Conservation (phyloP, 345 rosid genomes). For the Syzygium aqueum region DNA sequence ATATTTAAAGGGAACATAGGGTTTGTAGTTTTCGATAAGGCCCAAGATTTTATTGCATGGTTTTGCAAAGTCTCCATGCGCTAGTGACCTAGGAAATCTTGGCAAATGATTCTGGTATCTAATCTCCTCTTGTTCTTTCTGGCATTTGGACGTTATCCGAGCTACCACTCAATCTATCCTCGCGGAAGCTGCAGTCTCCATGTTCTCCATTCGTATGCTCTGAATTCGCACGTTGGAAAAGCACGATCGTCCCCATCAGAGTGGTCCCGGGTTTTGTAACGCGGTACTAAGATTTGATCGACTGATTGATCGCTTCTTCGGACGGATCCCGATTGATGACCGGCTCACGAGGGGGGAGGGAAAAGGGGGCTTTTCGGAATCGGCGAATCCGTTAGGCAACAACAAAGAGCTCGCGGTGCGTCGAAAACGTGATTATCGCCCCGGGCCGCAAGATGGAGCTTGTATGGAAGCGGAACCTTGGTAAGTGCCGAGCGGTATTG, state of each 20-base stretch:
- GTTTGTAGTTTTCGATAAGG: not conserved
- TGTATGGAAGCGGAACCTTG: not conserved
- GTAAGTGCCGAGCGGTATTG: not conserved
- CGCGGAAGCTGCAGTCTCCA: not conserved
- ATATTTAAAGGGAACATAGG: not conserved
- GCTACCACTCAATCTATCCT: not conserved
- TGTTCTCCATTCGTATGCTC: not conserved
- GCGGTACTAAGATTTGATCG: not conserved
- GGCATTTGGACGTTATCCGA: not conserved
- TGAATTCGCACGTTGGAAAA: not conserved
- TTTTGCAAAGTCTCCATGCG: not conserved
- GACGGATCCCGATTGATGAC: not conserved
- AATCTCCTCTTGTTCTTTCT: not conserved
- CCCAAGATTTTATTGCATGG: not conserved
- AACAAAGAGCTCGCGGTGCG: no score
- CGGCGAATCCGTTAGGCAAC: not conserved
- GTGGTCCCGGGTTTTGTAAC: not conserved
- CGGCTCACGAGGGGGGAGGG: not conserved
- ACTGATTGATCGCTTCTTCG: not conserved
- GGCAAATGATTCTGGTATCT: not conserved
- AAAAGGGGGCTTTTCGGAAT: not conserved
- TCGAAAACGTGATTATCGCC: no score
- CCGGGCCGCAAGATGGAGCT: not conserved
- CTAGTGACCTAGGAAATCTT: not conserved
- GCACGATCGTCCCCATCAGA: not conserved